phyloP scores from a whole-genome alignment of 257 asterid genomes.

The Apocynum venetum region DNA sequence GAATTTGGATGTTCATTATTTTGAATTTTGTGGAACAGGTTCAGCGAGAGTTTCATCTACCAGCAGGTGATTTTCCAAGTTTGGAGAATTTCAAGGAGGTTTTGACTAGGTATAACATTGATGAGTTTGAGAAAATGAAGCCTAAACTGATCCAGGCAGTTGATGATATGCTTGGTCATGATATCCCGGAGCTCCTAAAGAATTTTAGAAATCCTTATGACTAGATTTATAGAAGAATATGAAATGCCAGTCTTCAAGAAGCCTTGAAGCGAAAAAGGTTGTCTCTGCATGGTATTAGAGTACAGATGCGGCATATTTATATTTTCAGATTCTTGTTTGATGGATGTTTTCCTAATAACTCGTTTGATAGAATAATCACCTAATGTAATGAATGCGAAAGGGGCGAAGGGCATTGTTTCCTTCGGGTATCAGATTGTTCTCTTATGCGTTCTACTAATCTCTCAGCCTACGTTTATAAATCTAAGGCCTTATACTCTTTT shows the following conservation, averaged over 20 bases:
- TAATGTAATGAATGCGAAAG: no score
- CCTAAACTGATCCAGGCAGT: constrained; percentile 75
- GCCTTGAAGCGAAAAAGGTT: constrained; percentile 32
- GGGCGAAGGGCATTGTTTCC: neutral
- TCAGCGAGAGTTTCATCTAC: constrained; percentile 66
- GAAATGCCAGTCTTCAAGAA: constrained; percentile 41
- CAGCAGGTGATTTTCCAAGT: constrained; percentile 79
- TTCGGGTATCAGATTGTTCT: no score
- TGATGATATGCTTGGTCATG: constrained; percentile 81
- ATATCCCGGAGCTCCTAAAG: constrained; percentile 74
- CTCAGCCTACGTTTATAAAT: neutral
- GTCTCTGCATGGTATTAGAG: neutral
- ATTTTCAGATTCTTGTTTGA: neutral
- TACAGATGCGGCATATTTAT: neutral
- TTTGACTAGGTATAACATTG: constrained; percentile 50
- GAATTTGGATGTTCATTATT: neutral
- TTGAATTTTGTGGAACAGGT: constrained; percentile 38
- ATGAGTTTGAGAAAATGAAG: constrained; percentile 85
- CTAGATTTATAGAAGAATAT: constrained; percentile 14
- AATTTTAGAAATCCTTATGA: constrained; percentile 72
- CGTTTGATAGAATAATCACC: neutral
- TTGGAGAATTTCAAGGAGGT: constrained; percentile 67
- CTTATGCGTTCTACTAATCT: neutral
- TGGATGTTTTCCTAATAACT: neutral
- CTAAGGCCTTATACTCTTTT: no score